phyloP scores from a whole-genome alignment of 768 basidiomycete species.

The Suillus americanus region DNA sequence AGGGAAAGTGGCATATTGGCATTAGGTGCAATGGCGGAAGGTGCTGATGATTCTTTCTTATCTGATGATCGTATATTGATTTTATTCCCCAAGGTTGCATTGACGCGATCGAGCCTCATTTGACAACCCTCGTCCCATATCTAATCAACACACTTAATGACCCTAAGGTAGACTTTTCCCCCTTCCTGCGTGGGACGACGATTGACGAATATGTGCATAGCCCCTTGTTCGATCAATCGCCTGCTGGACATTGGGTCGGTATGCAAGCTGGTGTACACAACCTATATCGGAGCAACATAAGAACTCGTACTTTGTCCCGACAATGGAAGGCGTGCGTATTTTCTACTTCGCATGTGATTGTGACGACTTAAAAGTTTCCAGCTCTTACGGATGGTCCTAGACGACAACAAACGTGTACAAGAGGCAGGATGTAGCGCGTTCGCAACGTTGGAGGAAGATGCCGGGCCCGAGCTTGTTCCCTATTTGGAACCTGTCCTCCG shows the following conservation, averaged over 20 bases:
- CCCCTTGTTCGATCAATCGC: constrained; percentile 97
- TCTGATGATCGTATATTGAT: constrained; percentile 12
- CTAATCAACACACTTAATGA: constrained; percentile 88
- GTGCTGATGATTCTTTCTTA: constrained; percentile 39
- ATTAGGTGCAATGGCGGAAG: constrained; percentile 97
- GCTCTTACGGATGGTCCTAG: constrained; percentile 96
- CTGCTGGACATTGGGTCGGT: constrained; percentile 99
- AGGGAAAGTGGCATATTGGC: constrained; percentile 95
- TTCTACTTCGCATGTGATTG: constrained; percentile 17
- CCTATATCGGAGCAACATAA: constrained; percentile 84
- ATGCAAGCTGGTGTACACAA: constrained; percentile 96
- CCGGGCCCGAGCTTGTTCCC: constrained; percentile 84
- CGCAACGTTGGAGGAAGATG: constrained; percentile 97
- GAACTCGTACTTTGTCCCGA: constrained; percentile 89
- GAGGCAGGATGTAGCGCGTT: constrained; percentile 99
- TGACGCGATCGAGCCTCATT: constrained; percentile 90
- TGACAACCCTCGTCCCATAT: constrained; percentile 92
- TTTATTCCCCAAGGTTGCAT: constrained; percentile 73
- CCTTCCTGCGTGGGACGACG: constrained; percentile 8
- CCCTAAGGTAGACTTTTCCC: constrained; percentile 64
- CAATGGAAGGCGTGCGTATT: constrained; percentile 89
- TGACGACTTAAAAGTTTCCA: constrained; percentile 30
- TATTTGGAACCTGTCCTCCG: constrained; percentile 94
- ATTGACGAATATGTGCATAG: constrained; percentile 38
- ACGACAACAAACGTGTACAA: constrained; percentile 98